These are phyloP conservation scores for Tuber microsphaerosporum DNA, from an alignment of 495 filamentous ascomycete species.

Conservation along the genomic window DNA sequence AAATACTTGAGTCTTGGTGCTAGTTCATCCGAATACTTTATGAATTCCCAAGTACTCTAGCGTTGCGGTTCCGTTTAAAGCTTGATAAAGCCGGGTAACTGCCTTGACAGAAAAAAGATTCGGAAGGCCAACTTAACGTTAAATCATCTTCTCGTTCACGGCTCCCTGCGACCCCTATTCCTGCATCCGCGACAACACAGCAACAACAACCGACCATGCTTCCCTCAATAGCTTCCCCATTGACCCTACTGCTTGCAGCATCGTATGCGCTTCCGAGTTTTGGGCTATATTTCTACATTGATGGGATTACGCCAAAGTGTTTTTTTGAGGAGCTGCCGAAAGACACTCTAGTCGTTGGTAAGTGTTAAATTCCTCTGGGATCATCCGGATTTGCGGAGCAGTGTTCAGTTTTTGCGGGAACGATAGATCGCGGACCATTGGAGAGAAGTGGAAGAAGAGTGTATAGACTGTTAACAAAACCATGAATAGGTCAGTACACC, in stretches of 20 bases:
- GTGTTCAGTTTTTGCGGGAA: background rate
- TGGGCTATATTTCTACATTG: constrained; percentile 93
- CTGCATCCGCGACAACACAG: background rate
- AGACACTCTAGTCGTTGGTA: constrained; percentile 91
- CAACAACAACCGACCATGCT: constrained; percentile 25
- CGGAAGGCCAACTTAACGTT: background rate
- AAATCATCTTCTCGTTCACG: background rate
- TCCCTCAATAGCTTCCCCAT: constrained; percentile 27
- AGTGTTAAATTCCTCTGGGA: constrained; percentile 21
- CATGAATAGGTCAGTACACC: constrained; percentile 62
- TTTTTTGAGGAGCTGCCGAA: constrained; percentile 98
- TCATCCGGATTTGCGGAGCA: too few relatives aligned
- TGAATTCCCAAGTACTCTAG: background rate
- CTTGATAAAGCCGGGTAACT: background rate
- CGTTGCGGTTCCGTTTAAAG: background rate
- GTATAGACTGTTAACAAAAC: constrained; percentile 4
- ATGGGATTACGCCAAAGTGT: constrained; percentile 72
- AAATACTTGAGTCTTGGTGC: too few relatives aligned
- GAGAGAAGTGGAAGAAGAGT: background rate
- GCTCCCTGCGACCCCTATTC: constrained; percentile 17
- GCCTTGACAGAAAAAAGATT: background rate
- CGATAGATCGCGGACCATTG: background rate
- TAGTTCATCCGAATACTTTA: too few relatives aligned
- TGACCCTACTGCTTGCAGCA: constrained; percentile 32
- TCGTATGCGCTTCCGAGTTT: constrained; percentile 53